Base-by-base conservation (phyloP, 73 alveolate species). In the Paramecium sexaurelia region DNA sequence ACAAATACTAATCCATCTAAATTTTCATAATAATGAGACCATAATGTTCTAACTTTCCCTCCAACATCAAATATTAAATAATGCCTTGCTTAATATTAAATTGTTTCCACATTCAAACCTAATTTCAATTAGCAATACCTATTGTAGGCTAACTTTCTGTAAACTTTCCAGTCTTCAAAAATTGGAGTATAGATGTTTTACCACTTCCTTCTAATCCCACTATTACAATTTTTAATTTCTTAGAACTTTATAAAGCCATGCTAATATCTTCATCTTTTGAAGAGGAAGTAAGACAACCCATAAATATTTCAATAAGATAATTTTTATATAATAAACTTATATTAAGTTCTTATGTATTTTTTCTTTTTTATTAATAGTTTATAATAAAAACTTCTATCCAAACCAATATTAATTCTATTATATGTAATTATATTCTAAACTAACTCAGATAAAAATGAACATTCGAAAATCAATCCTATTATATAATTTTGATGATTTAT, bases 21-120 rank as follows among this genome's bases (percentile, higher is more conserved):
- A 51, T 94, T 96, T 89, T 91, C 95, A 85, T 93, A 98, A 94
- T 97, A 96, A 94, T 98, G 97, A 83, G 95, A 90, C 97, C 97
- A 96, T 68, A 95, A 85, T 13, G 85, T 93, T 86, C 98, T 92
- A 67, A 93, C 92, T 89, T 95, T 95, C 17, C 98, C 98, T 35
- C 98, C 99, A 24, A 97, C 97, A 92, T 97, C 98, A 11, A 97
- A 82, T 82, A 96, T 98, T 97, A 98, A 96, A n/a, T 94, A 88
- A 43, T 88, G 84, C 22, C 83, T 61, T 32, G 83, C 83, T 61
- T 61, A 26, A 24, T 11, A 61, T 61, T 61, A 8, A 13, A 61
- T 61, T 61, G 83, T 22, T 61, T 61, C 83, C 83, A 61, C 83
- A 61, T 61, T 61, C 83, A 61, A 32, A 26, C 83, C 83, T 61